Percentiles rank a stretch among this genome's conserved stretches.
phyloP scores from a whole-genome alignment of 2,329 filamentous ascomycete genomes.

The Cyclaneusma minus region DNA sequence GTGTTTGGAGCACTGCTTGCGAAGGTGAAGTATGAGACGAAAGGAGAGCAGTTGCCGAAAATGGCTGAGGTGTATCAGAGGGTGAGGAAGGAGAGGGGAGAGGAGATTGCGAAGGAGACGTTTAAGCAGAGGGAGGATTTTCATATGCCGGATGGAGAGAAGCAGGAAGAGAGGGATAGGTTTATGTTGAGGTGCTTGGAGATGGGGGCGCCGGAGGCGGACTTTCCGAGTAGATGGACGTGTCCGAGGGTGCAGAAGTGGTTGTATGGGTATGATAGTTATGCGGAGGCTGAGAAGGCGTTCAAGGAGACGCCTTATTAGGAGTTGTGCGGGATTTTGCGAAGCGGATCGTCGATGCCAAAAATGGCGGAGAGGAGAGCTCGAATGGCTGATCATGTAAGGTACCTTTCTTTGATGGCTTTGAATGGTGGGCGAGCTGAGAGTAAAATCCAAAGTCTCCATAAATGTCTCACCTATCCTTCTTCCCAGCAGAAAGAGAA shows the following conservation, averaged over 20 bases:
- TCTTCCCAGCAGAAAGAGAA: no score
- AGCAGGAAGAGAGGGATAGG: constrained; percentile 40
- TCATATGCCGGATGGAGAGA: constrained; percentile 36
- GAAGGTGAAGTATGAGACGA: constrained; percentile 25
- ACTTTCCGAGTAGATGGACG: constrained; percentile 49
- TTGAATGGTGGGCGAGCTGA: no score
- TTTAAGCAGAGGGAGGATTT: constrained; percentile 40
- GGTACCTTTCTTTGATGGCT: no score
- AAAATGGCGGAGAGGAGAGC: no score
- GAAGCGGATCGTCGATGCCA: no score
- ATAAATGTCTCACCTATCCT: no score
- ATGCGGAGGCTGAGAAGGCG: constrained; percentile 32
- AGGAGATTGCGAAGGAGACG: constrained; percentile 43
- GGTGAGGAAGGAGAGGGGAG: constrained; percentile 30
- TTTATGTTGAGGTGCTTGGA: constrained; percentile 40
- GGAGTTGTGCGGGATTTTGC: no score
- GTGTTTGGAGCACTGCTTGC: constrained; percentile 44
- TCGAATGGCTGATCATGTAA: no score
- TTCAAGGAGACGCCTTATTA: constrained; percentile 8
- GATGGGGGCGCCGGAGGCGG: constrained; percentile 29
- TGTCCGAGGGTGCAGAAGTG: constrained; percentile 47
- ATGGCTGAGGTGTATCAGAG: constrained; percentile 28
- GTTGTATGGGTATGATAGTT: constrained; percentile 49
- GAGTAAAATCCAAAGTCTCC: no score
- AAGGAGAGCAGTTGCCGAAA: constrained; percentile 27